Evolutionary conservation across 768 basidiomycete genomes (phyloP).

Genomic region (Botryobasidium botryosum): DNA sequence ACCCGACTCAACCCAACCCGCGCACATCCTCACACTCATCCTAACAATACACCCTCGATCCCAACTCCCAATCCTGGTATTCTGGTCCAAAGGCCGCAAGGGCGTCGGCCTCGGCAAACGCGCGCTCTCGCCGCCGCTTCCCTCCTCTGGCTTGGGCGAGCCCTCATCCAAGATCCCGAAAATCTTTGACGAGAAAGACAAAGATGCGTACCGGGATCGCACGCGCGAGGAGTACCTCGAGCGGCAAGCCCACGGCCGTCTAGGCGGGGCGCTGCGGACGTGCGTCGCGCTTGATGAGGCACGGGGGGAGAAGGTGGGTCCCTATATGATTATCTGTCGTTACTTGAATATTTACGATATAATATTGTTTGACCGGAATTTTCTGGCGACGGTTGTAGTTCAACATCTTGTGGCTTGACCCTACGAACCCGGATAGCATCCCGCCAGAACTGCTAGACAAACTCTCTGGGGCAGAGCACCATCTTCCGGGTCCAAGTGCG

Average conservation of each 20-base stretch:
- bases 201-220: constrained; percentile 50
- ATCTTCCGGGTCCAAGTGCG: too few relatives aligned
- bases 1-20: too few relatives aligned
- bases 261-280: constrained; percentile 56
- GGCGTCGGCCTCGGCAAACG: constrained; percentile 47
- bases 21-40: too few relatives aligned
- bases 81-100: constrained; percentile 41
- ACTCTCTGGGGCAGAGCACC: too few relatives aligned
- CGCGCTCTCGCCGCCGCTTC: too few relatives aligned
- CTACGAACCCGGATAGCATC: constrained; percentile 43
- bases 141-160: too few relatives aligned
- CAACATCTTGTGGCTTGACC: constrained; percentile 66
- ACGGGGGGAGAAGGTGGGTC: constrained; percentile 38
- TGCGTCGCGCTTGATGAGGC: constrained; percentile 62
- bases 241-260: constrained; percentile 49
- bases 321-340: constrained; percentile 37
- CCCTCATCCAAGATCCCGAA: neutral
- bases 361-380: too few relatives aligned
- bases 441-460: constrained; percentile 44
- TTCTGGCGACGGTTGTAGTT: constrained; percentile 48
- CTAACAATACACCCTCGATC: too few relatives aligned
- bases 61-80: too few relatives aligned
- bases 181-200: constrained; percentile 20
- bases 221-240: constrained; percentile 60
- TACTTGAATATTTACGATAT: too few relatives aligned